Evolutionary conservation across 495 filamentous ascomycete genomes (phyloP).

Genomic region (Staphylotrichum longicolle): DNA sequence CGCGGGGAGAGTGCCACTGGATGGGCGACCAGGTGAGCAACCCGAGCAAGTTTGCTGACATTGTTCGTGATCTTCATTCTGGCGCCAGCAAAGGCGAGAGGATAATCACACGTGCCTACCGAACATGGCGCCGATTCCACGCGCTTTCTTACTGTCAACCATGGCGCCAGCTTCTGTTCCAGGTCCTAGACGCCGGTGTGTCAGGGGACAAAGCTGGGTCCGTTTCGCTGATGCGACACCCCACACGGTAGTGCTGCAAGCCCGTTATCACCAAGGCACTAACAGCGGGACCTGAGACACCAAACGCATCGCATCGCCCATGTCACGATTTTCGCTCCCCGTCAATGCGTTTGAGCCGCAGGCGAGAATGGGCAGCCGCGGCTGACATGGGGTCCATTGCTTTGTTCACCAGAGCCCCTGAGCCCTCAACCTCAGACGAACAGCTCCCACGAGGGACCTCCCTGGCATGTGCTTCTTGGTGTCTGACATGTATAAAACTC

Average conservation of each 20-base stretch:
- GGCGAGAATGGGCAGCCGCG: background rate
- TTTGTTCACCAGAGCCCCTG: background rate
- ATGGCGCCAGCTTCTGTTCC: background rate
- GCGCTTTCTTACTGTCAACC: background rate
- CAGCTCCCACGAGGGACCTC: background rate
- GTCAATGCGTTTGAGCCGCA: constrained; percentile 7
- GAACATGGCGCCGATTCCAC: background rate
- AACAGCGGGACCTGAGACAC: constrained; percentile 15
- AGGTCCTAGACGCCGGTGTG: background rate
- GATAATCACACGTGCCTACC: background rate
- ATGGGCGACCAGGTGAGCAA: too few relatives aligned
- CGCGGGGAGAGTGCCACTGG: too few relatives aligned
- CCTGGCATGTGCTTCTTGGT: background rate
- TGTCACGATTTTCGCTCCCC: background rate
- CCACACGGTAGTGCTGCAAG: background rate
- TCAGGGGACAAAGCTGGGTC: background rate
- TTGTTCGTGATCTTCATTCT: background rate
- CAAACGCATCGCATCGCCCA: constrained; percentile 13
- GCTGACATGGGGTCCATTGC: constrained; percentile 2
- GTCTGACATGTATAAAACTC: background rate
- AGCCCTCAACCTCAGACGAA: background rate
- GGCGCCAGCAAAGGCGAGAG: background rate
- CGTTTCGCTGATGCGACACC: background rate
- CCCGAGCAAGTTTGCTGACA: too few relatives aligned
- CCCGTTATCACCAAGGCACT: background rate